Evolutionary conservation across 2,329 filamentous ascomycete genomes (phyloP).

Genomic region (Colletotrichum chlorophyti): DNA sequence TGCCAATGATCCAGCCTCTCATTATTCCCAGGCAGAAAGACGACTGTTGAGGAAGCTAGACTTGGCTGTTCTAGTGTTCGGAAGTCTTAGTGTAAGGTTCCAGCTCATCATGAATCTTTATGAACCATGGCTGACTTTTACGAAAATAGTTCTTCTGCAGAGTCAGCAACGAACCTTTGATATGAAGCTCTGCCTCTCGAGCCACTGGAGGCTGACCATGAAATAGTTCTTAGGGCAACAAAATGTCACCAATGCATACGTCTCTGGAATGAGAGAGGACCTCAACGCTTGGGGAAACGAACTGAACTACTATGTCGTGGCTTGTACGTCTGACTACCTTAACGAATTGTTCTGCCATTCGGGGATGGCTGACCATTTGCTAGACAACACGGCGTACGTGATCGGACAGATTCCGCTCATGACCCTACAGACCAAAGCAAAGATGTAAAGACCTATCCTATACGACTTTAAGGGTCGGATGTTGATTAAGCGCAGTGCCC

Average conservation of each 20-base stretch:
- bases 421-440: conserved; percentile 36
- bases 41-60: conserved; percentile 36
- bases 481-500: conserved; percentile 28
- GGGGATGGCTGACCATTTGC: conserved; percentile 1
- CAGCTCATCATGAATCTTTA: no score
- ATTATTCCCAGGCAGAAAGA: conserved; percentile 34
- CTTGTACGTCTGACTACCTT: neutral
- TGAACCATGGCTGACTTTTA: neutral
- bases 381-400: conserved; percentile 35
- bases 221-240: conserved; percentile 35
- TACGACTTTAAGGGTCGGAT: neutral
- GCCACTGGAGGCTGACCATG: neutral
- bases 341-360: no score
- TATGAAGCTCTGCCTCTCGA: fast-evolving
- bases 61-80: conserved; percentile 30
- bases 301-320: conserved; percentile 33
- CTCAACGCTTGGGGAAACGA: conserved; percentile 35
- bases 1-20: conserved; percentile 29
- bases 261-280: conserved; percentile 37
- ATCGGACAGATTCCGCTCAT: conserved; percentile 39
- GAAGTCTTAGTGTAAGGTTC: conserved; percentile 34
- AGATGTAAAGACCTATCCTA: conserved; percentile 25
- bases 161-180: neutral
- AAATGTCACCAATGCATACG: conserved; percentile 36
- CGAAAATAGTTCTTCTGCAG: conserved; percentile 18